Conservation (phyloP, 805 yeast species). For the Metschnikowia aberdeeniae region DNA sequence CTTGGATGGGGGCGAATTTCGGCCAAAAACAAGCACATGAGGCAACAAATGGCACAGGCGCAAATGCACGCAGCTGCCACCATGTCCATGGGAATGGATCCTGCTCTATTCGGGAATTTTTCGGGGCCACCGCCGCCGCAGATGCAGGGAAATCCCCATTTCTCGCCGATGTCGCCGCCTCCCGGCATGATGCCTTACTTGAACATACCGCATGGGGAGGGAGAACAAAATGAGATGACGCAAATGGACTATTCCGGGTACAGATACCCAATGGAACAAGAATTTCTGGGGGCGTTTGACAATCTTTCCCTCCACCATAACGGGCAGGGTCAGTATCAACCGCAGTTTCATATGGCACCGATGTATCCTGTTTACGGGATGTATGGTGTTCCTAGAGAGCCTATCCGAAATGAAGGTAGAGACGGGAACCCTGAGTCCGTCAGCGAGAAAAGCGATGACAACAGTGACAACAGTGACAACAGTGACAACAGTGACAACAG, state of each 20-base stretch:
- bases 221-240: background rate
- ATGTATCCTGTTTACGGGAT: background rate
- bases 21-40: constrained; percentile 14
- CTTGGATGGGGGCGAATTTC: constrained; percentile 79
- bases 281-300: background rate
- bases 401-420: background rate
- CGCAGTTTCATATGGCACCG: background rate
- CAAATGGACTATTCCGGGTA: background rate
- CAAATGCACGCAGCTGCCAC: constrained; percentile 38
- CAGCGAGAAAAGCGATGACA: no score
- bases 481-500: no score
- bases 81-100: constrained; percentile 37
- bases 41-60: constrained; percentile 28
- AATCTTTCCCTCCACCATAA: background rate
- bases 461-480: no score
- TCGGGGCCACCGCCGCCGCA: background rate
- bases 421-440: no score
- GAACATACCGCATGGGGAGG: background rate
- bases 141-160: background rate
- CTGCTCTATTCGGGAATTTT: constrained; percentile 23
- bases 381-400: background rate
- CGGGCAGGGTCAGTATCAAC: background rate
- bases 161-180: background rate
- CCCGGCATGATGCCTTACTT: background rate
- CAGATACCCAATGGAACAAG: background rate